These are phyloP conservation scores for Lanmaoa rubissima DNA, from an alignment of 768 basidiomycete species.

Conservation along the genomic window DNA sequence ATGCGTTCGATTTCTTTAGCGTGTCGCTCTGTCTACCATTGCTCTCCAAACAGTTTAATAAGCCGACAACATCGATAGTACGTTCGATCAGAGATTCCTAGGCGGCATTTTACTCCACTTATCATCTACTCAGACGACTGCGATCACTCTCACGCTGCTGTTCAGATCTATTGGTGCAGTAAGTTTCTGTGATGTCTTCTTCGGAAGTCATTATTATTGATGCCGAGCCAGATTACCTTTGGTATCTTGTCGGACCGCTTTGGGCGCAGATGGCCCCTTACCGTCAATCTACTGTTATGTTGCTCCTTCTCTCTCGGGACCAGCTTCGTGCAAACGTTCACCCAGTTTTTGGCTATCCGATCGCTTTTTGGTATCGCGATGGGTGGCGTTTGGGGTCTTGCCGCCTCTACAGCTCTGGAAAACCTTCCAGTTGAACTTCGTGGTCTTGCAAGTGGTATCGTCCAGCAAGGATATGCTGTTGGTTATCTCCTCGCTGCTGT, in stretches of 20 bases:
- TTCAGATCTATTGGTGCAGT: constrained; percentile 80
- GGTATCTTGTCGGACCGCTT: constrained; percentile 83
- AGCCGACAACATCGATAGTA: constrained; percentile 43
- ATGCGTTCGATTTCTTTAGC: constrained; percentile 86
- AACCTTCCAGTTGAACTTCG: constrained; percentile 89
- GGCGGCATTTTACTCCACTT: background rate
- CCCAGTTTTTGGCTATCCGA: constrained; percentile 76
- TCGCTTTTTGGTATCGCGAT: constrained; percentile 84
- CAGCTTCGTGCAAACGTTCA: constrained; percentile 76
- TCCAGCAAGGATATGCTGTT: constrained; percentile 91
- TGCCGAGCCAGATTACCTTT: constrained; percentile 53
- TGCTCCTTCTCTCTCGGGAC: constrained; percentile 73
- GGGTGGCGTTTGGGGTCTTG: constrained; percentile 90
- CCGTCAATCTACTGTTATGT: constrained; percentile 71
- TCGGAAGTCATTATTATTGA: background rate
- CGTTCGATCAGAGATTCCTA: constrained; percentile 13
- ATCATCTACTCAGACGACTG: constrained; percentile 49
- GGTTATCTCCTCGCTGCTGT: constrained; percentile 86
- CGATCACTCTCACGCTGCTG: constrained; percentile 89
- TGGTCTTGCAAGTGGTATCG: constrained; percentile 79
- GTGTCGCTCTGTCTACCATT: constrained; percentile 57
- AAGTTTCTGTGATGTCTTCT: constrained; percentile 14
- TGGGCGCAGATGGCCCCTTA: constrained; percentile 92
- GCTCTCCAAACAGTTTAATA: constrained; percentile 50
- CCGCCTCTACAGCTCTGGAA: constrained; percentile 81